phyloP scores from a whole-genome alignment of 1,284 basidiomycete species.

The Xerocomus minutiporus region DNA sequence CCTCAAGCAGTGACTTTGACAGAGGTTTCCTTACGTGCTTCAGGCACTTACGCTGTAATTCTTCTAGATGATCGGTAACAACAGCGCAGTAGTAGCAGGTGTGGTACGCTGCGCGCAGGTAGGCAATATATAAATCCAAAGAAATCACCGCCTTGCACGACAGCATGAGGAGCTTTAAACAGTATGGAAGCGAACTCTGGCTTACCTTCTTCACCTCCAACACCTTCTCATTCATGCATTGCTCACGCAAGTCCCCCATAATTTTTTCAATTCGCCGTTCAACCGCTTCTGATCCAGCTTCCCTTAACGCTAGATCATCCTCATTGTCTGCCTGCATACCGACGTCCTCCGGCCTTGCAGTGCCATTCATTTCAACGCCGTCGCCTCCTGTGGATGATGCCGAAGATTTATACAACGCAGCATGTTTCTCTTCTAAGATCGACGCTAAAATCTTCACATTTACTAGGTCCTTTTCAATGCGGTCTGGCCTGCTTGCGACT shows the following conservation, averaged over 20 bases:
- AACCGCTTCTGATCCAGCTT: constrained; percentile 63
- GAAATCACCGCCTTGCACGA: constrained; percentile 58
- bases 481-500: constrained; percentile 70
- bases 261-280: constrained; percentile 73
- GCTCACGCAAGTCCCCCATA: constrained; percentile 60
- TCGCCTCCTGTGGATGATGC: constrained; percentile 19
- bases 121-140: constrained; percentile 81
- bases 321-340: constrained; percentile 43
- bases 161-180: constrained; percentile 18
- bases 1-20: constrained; percentile 54
- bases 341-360: constrained; percentile 33
- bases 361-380: constrained; percentile 32
- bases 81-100: constrained; percentile 95
- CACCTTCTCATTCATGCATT: constrained; percentile 59
- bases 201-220: constrained; percentile 66
- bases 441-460: constrained; percentile 68
- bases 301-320: constrained; percentile 53
- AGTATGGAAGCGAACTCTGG: constrained; percentile 11
- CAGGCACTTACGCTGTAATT: constrained; percentile 89
- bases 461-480: constrained; percentile 73
- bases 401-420: constrained; percentile 43
- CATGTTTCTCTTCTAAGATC: constrained; percentile 68
- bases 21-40: constrained; percentile 79
- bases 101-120: constrained; percentile 80
- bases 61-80: constrained; percentile 86